phyloP scores from a whole-genome alignment of 2,329 filamentous ascomycete species.

The Fusarium nygamai region DNA sequence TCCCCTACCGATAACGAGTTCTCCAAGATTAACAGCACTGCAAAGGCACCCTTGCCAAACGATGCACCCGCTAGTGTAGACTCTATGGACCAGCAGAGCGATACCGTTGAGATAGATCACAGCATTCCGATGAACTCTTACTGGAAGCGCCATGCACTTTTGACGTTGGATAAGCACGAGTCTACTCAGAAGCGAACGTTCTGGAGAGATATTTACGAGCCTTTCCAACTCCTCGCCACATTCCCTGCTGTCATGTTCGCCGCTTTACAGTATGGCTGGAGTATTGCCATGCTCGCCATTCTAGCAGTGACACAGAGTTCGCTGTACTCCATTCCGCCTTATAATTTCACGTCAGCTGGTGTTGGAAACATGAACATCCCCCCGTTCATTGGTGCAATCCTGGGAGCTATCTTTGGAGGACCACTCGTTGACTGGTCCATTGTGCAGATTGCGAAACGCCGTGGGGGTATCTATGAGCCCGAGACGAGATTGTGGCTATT shows the following conservation, averaged over 20 bases:
- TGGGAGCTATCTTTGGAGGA: constrained; percentile 25
- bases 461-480: constrained; percentile 28
- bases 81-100: not conserved
- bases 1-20: not conserved
- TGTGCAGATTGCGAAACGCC: constrained; percentile 21
- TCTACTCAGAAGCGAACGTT: not conserved
- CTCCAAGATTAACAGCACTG: not conserved
- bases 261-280: constrained; percentile 16
- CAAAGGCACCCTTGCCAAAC: not conserved
- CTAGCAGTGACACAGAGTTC: constrained; percentile 21
- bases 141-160: constrained; percentile 13
- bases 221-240: not conserved
- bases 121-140: constrained; percentile 21
- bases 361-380: constrained; percentile 37
- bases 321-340: constrained; percentile 8
- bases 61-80: not conserved
- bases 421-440: constrained; percentile 21
- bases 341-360: constrained; percentile 24
- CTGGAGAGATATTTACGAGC: constrained; percentile 17
- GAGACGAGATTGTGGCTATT: constrained; percentile 35
- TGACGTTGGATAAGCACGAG: constrained; percentile 7
- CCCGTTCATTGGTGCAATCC: constrained; percentile 16
- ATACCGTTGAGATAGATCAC: not conserved
- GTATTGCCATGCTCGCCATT: constrained; percentile 32
- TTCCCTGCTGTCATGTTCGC: constrained; percentile 16